Conservation (phyloP, 768 basidiomycete species). For the Lentinula raphanica region DNA sequence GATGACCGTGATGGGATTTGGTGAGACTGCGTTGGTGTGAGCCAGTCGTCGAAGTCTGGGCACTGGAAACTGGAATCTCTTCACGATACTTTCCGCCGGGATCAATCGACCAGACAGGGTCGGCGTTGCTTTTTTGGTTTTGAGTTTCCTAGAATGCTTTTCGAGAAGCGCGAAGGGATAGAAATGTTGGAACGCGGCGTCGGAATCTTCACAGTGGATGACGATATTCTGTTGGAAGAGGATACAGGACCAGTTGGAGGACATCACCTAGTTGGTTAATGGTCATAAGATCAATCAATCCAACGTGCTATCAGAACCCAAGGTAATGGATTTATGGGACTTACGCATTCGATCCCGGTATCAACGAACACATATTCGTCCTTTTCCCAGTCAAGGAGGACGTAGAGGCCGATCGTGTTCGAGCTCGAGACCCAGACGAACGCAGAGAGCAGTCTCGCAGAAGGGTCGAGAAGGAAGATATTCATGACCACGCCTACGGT, state of each 20-base stretch:
- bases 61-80: slow-evolving; percentile 47
- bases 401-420: slow-evolving; percentile 57
- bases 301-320: neutral
- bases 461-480: slow-evolving; percentile 67
- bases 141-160: slow-evolving; percentile 24
- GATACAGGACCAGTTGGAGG: slow-evolving; percentile 77
- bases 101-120: slow-evolving; percentile 23
- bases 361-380: slow-evolving; percentile 68
- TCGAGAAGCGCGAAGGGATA: slow-evolving; percentile 49
- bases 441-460: slow-evolving; percentile 53
- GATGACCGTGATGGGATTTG: neutral
- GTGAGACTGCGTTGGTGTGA: neutral
- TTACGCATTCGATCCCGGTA: slow-evolving; percentile 68
- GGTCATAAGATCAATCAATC: neutral
- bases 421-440: slow-evolving; percentile 62
- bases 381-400: slow-evolving; percentile 61
- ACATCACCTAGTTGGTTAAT: slow-evolving; percentile 39
- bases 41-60: neutral
- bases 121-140: neutral
- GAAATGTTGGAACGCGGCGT: slow-evolving; percentile 62
- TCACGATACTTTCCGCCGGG: slow-evolving; percentile 43
- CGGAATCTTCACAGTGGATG: slow-evolving; percentile 68
- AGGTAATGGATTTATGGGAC: slow-evolving; percentile 21
- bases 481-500: slow-evolving; percentile 72
- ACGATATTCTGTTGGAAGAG: slow-evolving; percentile 60